Base-by-base conservation (phyloP, 257 asterid species). In the Ilex aquifolium region DNA sequence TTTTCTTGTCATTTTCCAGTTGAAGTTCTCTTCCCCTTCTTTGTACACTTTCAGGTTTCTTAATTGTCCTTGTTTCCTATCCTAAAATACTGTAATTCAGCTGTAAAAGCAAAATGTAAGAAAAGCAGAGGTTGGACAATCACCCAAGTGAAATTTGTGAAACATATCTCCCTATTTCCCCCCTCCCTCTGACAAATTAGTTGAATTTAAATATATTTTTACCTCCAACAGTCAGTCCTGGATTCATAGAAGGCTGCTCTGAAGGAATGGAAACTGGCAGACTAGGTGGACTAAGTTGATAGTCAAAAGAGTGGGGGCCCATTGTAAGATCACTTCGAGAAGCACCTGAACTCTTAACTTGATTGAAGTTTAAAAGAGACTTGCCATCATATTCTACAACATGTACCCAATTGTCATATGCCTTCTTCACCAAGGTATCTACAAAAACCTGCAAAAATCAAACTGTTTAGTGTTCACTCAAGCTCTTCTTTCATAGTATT, bases 331-430 rank as follows among this genome's bases (percentile, higher is more conserved):
- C 85, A 74, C 69, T 71, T 57, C 61, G 76, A 46, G 83, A 54
- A 21, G 75, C 32, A 56, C 66, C 84, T 65, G 88, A 32, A 57
- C 70, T 71, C 66, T 75, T 83, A 56, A 50, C 73, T 46, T 86
- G 80, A 40, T 76, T 71, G 57, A 81, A 77, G 74, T 87, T 85
- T 56, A 86, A 67, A 64, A 91, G 92, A 67, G 95, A 89, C 77
- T 86, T 86, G 64, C 95, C 93, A 59, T 91, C 98, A 57, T 88
- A 91, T 68, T 91, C 98, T 63, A 88, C 71, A 54, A 91, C 98
- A 60, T 86, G 81, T 74, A 63, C 76, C 98, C 98, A 91, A 70
- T 91, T 83, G 48, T 88, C 98, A 74, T 91, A 91, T 10, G 98
- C 98, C 74, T 86, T 86, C 85, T 80, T 88, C 72, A 91, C 96